Conservation (phyloP, 140 eudicot genomes). For the Anethum foeniculum region DNA sequence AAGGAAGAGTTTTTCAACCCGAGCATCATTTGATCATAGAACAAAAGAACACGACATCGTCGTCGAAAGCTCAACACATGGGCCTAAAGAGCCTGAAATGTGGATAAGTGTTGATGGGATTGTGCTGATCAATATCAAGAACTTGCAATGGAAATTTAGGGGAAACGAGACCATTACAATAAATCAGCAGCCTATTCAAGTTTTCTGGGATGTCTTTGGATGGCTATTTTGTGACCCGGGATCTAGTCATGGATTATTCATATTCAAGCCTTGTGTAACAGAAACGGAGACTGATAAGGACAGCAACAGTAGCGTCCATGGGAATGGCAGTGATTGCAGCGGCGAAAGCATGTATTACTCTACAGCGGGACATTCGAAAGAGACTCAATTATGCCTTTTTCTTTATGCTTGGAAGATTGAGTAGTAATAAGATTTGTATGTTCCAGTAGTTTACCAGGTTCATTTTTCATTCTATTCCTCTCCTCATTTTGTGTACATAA, state of each 20-base stretch:
- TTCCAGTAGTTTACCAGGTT: background rate
- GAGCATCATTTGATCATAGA: background rate
- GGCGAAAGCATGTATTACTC: constrained; percentile 7
- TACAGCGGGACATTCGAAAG: background rate
- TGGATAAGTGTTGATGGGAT: constrained; percentile 6
- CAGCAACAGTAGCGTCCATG: background rate
- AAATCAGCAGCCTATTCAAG: background rate
- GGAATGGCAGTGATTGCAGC: background rate
- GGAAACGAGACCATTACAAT: background rate
- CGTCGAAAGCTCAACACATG: background rate
- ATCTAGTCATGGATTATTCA: background rate
- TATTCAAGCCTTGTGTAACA: constrained; percentile 1
- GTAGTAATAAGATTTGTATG: background rate
- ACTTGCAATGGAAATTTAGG: constrained; percentile 1
- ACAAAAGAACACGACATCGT: background rate
- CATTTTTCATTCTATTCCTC: background rate
- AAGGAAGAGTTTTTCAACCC: background rate
- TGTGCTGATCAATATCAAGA: background rate
- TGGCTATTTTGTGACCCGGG: constrained; percentile 8
- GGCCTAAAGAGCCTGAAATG: constrained; percentile 9
- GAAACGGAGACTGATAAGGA: background rate
- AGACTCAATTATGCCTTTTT: background rate
- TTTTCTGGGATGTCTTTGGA: background rate
- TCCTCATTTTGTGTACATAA: background rate
- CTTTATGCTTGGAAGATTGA: constrained; percentile 6